A percentile compares a stretch with the other conserved stretches of the same genome.
Conservation (phyloP, 805 yeast genomes). For the Yarrowia porcina region DNA sequence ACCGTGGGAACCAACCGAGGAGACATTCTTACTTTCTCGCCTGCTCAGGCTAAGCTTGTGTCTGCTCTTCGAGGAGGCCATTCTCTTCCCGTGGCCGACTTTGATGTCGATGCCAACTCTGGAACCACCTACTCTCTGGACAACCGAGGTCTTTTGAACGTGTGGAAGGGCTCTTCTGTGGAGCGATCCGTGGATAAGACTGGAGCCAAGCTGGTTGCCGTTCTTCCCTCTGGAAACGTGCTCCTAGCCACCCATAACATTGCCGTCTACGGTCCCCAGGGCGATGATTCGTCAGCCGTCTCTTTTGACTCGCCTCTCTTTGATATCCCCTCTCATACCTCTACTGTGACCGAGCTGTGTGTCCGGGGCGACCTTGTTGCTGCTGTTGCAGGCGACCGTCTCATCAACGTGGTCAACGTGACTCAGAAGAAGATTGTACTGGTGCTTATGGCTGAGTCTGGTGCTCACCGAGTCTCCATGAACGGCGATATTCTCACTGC, state of each 20-base stretch:
- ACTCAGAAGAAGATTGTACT: conserved; percentile 45
- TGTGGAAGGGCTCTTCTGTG: conserved; percentile 18
- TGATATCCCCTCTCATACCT: conserved; percentile 73
- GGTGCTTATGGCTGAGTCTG: conserved; percentile 68
- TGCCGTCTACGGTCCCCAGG: conserved; percentile 47
- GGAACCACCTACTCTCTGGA: conserved; percentile 31
- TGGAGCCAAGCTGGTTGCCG: conserved; percentile 40
- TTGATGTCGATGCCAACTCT: conserved; percentile 43
- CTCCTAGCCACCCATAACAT: conserved; percentile 68
- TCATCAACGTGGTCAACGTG: conserved; percentile 65
- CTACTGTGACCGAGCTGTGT: conserved; percentile 33
- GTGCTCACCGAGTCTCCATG: conserved; percentile 46
- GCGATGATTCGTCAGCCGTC: conserved; percentile 37
- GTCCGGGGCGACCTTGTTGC: conserved; percentile 50
- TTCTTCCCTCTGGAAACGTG: conserved; percentile 40
- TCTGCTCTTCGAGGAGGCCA: conserved; percentile 49
- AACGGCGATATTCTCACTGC: conserved; percentile 44
- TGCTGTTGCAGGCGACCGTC: conserved; percentile 76
- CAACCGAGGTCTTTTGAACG: conserved; percentile 18
- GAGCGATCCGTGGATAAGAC: conserved; percentile 16
- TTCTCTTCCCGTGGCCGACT: conserved; percentile 48
- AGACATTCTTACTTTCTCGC: conserved; percentile 61
- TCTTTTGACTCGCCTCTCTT: conserved; percentile 30
- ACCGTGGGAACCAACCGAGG: conserved; percentile 69
- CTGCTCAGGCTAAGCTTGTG: conserved; percentile 56